A percentile compares a stretch with the other conserved stretches of the same genome.
phyloP scores from a whole-genome alignment of 768 basidiomycete genomes.

The Nevesoporus exiguus region DNA sequence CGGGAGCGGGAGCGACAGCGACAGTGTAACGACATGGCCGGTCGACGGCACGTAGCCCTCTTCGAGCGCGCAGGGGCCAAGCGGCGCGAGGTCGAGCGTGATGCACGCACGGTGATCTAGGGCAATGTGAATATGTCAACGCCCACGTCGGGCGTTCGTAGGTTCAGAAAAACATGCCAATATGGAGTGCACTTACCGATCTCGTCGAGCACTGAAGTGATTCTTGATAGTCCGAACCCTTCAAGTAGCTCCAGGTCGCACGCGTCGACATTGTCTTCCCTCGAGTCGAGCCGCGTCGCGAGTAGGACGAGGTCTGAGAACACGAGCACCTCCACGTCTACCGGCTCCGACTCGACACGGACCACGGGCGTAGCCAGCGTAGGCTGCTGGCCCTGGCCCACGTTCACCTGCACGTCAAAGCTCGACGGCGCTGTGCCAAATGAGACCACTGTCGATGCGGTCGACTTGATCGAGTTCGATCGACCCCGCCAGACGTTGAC shows the following conservation, averaged over 20 bases:
- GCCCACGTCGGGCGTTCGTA: no score
- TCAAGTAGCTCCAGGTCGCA: slow-evolving; percentile 42
- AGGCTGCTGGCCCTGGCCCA: neutral
- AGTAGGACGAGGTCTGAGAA: slow-evolving; percentile 74
- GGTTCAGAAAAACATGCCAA: no score
- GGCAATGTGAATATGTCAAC: no score
- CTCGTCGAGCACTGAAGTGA: slow-evolving; percentile 47
- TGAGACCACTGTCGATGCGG: slow-evolving; percentile 25
- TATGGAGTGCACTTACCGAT: slow-evolving; percentile 11
- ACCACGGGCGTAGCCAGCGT: slow-evolving; percentile 17
- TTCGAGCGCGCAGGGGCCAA: slow-evolving; percentile 39
- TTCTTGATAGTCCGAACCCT: slow-evolving; percentile 43
- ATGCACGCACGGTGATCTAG: slow-evolving; percentile 34
- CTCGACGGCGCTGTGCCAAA: slow-evolving; percentile 30
- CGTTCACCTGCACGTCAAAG: slow-evolving; percentile 26
- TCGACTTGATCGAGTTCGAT: slow-evolving; percentile 37
- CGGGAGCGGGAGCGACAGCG: slow-evolving; percentile 38
- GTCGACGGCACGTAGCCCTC: slow-evolving; percentile 35
- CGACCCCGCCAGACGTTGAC: slow-evolving; percentile 46
- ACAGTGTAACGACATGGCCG: slow-evolving; percentile 34
- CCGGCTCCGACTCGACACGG: slow-evolving; percentile 24
- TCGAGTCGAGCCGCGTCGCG: slow-evolving; percentile 29
- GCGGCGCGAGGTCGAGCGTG: slow-evolving; percentile 49
- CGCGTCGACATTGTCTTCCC: slow-evolving; percentile 21
- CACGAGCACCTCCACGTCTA: slow-evolving; percentile 42